Evolutionary conservation across 805 yeast genomes (phyloP).

Genomic region (Millerozyma miso): DNA sequence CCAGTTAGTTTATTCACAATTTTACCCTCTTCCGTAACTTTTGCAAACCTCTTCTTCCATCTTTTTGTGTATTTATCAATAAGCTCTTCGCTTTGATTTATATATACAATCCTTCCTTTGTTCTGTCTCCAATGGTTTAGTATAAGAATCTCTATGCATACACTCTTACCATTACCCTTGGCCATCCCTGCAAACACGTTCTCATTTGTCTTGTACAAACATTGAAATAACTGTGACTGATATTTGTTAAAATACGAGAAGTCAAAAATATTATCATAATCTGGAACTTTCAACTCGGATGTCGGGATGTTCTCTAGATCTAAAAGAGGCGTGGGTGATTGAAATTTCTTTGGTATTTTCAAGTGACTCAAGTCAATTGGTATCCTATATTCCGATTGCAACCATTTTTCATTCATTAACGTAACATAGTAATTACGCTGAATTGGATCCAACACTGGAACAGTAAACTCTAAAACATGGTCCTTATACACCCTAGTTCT

Average conservation of each 20-base stretch:
- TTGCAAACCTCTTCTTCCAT: constrained; percentile 53
- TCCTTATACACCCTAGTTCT: constrained; percentile 48
- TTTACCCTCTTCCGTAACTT: constrained; percentile 52
- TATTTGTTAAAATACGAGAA: constrained; percentile 61
- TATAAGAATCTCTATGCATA: constrained; percentile 67
- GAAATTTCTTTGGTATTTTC: constrained; percentile 58
- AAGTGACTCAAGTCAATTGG: constrained; percentile 56
- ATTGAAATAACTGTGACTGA: constrained; percentile 67
- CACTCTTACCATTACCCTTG: constrained; percentile 74
- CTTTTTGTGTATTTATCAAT: constrained; percentile 41
- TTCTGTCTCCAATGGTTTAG: constrained; percentile 68
- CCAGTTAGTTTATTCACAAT: constrained; percentile 50
- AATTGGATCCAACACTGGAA: constrained; percentile 52
- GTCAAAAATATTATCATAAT: constrained; percentile 42
- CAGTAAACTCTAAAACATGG: constrained; percentile 60
- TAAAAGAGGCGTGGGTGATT: constrained; percentile 57
- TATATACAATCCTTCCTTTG: constrained; percentile 66
- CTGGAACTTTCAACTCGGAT: constrained; percentile 44
- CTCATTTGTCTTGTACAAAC: constrained; percentile 54
- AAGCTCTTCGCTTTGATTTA: constrained; percentile 59
- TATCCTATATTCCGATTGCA: constrained; percentile 61
- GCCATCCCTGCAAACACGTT: constrained; percentile 66
- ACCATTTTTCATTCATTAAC: constrained; percentile 79
- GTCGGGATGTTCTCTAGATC: constrained; percentile 49
- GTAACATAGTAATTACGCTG: constrained; percentile 73